phyloP scores from a whole-genome alignment of 352 stramenopile species.

The Globisporangium carolinianum region DNA sequence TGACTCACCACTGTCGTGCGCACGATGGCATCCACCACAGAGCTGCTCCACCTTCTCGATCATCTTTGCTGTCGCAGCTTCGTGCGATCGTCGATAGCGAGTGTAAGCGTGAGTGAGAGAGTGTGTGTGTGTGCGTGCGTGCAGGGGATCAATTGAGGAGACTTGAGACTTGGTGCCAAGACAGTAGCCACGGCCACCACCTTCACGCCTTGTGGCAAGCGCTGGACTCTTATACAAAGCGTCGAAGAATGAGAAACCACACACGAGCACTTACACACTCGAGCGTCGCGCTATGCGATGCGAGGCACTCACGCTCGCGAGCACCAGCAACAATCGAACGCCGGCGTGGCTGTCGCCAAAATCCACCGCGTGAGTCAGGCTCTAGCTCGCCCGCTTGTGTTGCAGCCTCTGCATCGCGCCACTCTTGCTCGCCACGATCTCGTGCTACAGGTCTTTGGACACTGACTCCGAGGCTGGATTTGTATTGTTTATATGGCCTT shows the following conservation, averaged over 20 bases:
- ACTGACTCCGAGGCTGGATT: no score
- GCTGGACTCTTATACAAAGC: no score
- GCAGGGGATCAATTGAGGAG: background rate
- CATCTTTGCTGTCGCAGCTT: background rate
- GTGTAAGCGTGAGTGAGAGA: no score
- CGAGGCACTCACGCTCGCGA: no score
- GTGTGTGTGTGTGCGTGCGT: background rate
- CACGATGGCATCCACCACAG: background rate
- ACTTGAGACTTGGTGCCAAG: background rate
- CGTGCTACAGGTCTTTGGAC: no score
- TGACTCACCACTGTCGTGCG: constrained; percentile 3
- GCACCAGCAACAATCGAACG: no score
- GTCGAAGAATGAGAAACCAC: no score
- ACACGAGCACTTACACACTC: no score
- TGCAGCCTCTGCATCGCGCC: background rate
- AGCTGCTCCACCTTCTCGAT: background rate
- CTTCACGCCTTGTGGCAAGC: background rate
- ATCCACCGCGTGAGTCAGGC: constrained; percentile 1
- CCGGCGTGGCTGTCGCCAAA: background rate
- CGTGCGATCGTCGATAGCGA: no score
- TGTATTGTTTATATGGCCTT: no score
- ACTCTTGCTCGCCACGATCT: no score
- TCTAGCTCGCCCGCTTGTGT: background rate
- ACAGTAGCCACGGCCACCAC: background rate
- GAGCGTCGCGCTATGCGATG: no score